Base-by-base conservation (phyloP, 139 green algal genomes). In the Chlorokybus atmophyticus region DNA sequence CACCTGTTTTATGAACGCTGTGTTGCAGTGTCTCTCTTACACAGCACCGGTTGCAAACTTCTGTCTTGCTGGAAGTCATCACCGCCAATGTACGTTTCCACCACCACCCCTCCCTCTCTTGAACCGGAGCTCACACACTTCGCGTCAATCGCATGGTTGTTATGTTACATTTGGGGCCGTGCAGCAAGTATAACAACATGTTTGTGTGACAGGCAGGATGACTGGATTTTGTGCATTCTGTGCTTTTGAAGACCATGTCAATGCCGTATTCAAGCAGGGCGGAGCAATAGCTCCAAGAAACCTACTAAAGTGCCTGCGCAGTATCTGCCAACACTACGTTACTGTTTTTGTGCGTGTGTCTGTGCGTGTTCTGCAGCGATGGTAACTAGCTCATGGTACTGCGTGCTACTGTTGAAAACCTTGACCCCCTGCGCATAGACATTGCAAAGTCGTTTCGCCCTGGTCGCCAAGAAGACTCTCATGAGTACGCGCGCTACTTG, bases 1-100 rank as follows among this genome's bases (percentile, higher is more conserved):
- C 79, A 97, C 88, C 0, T 97, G 89, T 71, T 97, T 96, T 75
- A 88, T 97, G 80, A 97, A 97, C 69, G 75, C 71, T 26, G 89
- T 96, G 27, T 73, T 96, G 54, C 87, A 97, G 71, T 92, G 79
- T 56, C 75, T 97, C 1, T 82, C 82, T 21, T 82, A 97, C 75
- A 94, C 56, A 4, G 38, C 60, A 7, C 60, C 60, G 4, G 25
- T 68, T 4, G 44, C 44, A n/a, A n/a, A n/a, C n/a, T n/a, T n/a
- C n/a, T n/a, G n/a, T n/a, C n/a, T n/a, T n/a, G n/a, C n/a, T n/a
- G n/a, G n/a, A n/a, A n/a, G n/a, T n/a, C n/a, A n/a, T n/a, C n/a
- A n/a, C n/a, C n/a, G n/a, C n/a, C n/a, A n/a, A n/a, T n/a, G n/a
- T n/a, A n/a, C n/a, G n/a, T n/a, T n/a, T n/a, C n/a, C n/a, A n/a